Conservation (phyloP, 208 protist genomes). For the Trypanosoma theileri region DNA sequence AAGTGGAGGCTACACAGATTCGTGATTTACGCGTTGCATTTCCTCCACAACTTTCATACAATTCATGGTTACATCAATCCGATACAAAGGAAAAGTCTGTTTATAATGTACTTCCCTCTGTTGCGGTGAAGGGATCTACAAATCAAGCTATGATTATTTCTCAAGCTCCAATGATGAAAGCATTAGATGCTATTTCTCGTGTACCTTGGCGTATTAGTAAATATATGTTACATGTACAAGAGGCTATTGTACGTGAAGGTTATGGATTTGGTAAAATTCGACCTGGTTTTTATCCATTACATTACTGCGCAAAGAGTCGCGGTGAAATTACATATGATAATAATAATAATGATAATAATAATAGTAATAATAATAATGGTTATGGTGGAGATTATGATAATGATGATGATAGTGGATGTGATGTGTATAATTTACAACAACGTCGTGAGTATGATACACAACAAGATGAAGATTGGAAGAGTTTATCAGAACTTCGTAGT, state of each 20-base stretch:
- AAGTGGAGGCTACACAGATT: conserved; percentile 57
- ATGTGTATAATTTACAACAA: conserved; percentile 72
- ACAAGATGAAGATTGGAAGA: conserved; percentile 78
- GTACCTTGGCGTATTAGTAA: conserved; percentile 92
- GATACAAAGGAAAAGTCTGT: conserved; percentile 91
- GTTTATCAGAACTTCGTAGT: conserved; percentile 77
- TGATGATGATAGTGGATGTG: conserved; percentile 31
- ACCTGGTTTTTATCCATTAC: conserved; percentile 87
- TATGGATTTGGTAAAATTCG: conserved; percentile 91
- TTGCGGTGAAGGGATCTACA: conserved; percentile 85
- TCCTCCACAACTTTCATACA: conserved; percentile 88
- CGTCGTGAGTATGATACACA: conserved; percentile 65
- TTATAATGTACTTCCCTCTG: conserved; percentile 89
- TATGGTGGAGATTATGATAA: conserved; percentile 17
- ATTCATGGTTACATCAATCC: conserved; percentile 85
- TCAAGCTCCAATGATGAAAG: conserved; percentile 91
- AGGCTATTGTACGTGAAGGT: conserved; percentile 90
- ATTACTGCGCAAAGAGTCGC: conserved; percentile 67
- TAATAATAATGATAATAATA: conserved; percentile 6
- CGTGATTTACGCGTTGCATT: conserved; percentile 84
- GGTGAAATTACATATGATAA: conserved; percentile 51
- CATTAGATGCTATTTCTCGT: conserved; percentile 86
- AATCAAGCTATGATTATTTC: conserved; percentile 92
- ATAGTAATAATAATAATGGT: conserved; percentile 12
- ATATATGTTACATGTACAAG: conserved; percentile 93